Evolutionary conservation across 345 rosid genomes (phyloP).

Genomic region (Toxicodendron radicans): DNA sequence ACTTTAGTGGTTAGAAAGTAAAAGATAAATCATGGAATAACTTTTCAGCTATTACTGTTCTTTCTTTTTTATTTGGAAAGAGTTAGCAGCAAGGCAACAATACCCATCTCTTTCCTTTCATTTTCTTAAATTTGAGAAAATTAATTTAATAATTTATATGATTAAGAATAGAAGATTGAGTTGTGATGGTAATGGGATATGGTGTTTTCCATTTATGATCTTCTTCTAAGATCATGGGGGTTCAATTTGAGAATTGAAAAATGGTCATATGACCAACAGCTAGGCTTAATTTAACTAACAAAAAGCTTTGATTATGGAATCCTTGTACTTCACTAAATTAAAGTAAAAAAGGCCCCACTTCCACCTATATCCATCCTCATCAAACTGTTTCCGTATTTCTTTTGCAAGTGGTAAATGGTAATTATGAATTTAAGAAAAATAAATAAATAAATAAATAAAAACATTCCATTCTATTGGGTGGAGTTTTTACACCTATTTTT

Average conservation of each 20-base stretch:
- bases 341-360: neutral
- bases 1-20: neutral
- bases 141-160: too few species aligned
- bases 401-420: too few species aligned
- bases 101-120: too few species aligned
- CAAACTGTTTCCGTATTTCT: neutral
- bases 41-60: neutral
- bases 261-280: neutral
- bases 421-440: too few species aligned
- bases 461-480: too few species aligned
- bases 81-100: too few species aligned
- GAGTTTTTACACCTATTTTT: too few species aligned
- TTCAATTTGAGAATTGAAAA: neutral
- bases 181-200: neutral
- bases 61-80: neutral
- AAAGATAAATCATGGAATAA: neutral
- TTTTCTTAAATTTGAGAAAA: too few species aligned
- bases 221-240: neutral
- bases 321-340: slow-evolving; percentile 3
- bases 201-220: neutral
- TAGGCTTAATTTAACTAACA: neutral
- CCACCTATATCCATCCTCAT: neutral
- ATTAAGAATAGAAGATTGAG: neutral
- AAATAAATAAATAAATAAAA: too few species aligned
- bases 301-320: neutral